Base-by-base conservation (phyloP, 371 early-diverging fungal genomes). In the Sporodiniella umbellata region DNA sequence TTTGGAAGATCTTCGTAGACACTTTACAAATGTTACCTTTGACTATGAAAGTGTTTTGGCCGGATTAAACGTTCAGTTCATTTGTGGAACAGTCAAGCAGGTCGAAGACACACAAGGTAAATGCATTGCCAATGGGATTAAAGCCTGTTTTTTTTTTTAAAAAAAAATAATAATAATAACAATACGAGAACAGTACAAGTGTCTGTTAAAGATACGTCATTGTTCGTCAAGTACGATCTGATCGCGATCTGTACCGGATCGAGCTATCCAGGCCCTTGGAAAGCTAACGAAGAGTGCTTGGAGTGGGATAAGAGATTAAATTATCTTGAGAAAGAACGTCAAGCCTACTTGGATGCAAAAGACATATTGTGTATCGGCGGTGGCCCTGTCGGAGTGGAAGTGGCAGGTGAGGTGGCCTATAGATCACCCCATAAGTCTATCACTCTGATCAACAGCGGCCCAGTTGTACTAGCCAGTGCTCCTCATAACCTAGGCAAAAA, bases 331-430 rank as follows among this genome's bases (percentile, higher is more conserved):
- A 25, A 46, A 23, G 64, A 70, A 12, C 51, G 72, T 7, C 39
- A 58, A 0, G 51, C 50, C 1, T 70, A 78, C 18, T 58, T 69
- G 25, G 12, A 43, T 6, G 66, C 79, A 0, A 44, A 66, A 6
- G 40, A 48, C 10, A 72, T 81, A 7, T 48, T 81, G 24, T 76
- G 79, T 50, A 71, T 84, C 26, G 81, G 84, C 12, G 79, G 72
- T 23, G 80, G 81, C 0, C 77, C 81, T 7, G 78, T 79, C 0
- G 80, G 79, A 18, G 66, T 75, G 2, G 84, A 80, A 26, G 21
- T 72, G 33, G 76, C 58, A 17, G 68, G 72, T 2, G 84, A 84
- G 42, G 70, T 84, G 26, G 68, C 70, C 3, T 58, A 66, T 17
- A 37, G 59, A 11, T 49, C 63, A n/a, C 75, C 75, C 0, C 17